These are phyloP conservation scores for Dioscorea alata DNA, from an alignment of 106 monocot genomes.

Conservation along the genomic window DNA sequence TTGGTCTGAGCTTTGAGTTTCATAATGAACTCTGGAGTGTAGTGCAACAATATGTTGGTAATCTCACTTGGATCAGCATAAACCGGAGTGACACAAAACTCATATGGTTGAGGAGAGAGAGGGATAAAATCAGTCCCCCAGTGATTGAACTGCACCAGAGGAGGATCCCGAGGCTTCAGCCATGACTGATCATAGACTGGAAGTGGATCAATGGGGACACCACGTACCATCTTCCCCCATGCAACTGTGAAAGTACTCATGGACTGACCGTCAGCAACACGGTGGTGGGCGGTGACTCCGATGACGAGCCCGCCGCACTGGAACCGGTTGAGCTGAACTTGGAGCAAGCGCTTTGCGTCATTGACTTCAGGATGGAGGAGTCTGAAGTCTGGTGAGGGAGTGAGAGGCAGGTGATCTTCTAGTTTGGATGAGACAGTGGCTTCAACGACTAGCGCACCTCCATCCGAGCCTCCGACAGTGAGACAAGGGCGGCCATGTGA, in stretches of 20 bases:
- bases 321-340: conserved; percentile 46
- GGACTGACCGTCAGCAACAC: conserved; percentile 42
- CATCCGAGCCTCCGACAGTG: conserved; percentile 11
- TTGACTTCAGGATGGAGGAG: conserved; percentile 19
- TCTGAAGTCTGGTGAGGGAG: conserved; percentile 14
- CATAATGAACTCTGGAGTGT: conserved; percentile 1
- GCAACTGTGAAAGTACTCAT: conserved; percentile 33
- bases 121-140: neutral
- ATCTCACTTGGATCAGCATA: neutral
- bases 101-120: neutral
- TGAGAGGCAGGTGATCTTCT: conserved; percentile 23
- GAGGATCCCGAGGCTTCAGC: conserved; percentile 9
- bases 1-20: conserved; percentile 5
- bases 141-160: neutral
- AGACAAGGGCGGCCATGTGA: conserved; percentile 2
- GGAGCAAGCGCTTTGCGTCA: conserved; percentile 4
- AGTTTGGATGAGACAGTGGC: conserved; percentile 12
- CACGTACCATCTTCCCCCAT: conserved; percentile 5
- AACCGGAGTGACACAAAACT: neutral
- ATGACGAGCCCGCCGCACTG: conserved; percentile 32
- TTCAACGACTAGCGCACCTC: conserved; percentile 25
- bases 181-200: conserved; percentile 7
- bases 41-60: conserved; percentile 9
- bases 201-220: conserved; percentile 3
- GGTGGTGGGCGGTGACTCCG: conserved; percentile 28